Base-by-base conservation (phyloP, 352 stramenopile genomes). In the Hyaloperonospora arabidopsidis region DNA sequence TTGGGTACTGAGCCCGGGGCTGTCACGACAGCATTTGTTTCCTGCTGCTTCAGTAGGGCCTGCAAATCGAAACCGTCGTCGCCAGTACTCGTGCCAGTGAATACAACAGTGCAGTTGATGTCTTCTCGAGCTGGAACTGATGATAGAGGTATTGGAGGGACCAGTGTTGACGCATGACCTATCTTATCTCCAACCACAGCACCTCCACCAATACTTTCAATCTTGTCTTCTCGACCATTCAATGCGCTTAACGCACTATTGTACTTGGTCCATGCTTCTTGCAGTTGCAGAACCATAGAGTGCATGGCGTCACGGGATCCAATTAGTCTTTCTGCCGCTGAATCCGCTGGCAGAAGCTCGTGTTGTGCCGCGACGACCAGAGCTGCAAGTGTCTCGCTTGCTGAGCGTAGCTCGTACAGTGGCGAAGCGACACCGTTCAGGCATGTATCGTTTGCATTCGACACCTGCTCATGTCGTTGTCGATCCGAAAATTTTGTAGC, bases 61-160 rank as follows among this genome's bases (percentile, higher is more conserved):
- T 72, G 49, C 19, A 89, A 61, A 48, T 89, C 79, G 38, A 89
- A 86, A 19, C 67, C 75, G 19, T 68, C 67, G 40, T 89, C 74
- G 39, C 76, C 79, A 2, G 70, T 89, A 51, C 79, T 89, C 18
- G 79, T 89, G n/a, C 74, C 79, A 17, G 74, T 87, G 51, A 87
- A 89, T 14, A 89, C 67, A 45, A 84, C 45, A 45, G 78, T 74
- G 45, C 54, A 76, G 15, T 66, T 49, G 29, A 52, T 39, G n/a
- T 72, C 50, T 57, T 58, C 44, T 12, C 29, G n/a, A 12, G 39
- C 22, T 25, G 45, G 45, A 48, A 41, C 23, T 39, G 52, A 48
- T 8, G 49, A 41, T 0, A 29, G 32, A 49, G 14, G 5, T 21
- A 45, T 12, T 0, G 39, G 10, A 46, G 38, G 1, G 7, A 18